Conservation (phyloP, 2,329 filamentous ascomycete genomes). For the Xylariomycetidae sp. region DNA sequence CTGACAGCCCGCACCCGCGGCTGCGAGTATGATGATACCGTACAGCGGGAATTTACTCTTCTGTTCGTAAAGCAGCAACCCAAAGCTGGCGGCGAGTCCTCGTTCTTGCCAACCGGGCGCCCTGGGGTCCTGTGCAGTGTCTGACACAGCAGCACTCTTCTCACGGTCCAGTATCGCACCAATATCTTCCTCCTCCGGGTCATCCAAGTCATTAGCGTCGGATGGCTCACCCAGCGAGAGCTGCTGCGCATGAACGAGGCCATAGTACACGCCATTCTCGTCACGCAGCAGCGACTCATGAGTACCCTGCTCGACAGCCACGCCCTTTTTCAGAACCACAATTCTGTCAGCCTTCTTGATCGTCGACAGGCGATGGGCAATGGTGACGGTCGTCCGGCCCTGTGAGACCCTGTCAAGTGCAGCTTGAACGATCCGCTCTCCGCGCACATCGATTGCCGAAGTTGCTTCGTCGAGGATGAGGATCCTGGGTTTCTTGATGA, state of each 20-base stretch:
- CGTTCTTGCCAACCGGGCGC: slow-evolving; percentile 27
- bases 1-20: slow-evolving; percentile 32
- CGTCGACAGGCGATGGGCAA: slow-evolving; percentile 69
- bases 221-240: slow-evolving; percentile 46
- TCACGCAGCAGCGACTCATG: slow-evolving; percentile 63
- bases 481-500: slow-evolving; percentile 65
- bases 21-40: slow-evolving; percentile 40
- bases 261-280: slow-evolving; percentile 58
- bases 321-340: slow-evolving; percentile 65
- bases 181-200: slow-evolving; percentile 34
- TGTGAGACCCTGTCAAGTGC: slow-evolving; percentile 56
- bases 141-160: slow-evolving; percentile 38
- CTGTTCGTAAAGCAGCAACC: slow-evolving; percentile 52
- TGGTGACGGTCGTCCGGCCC: slow-evolving; percentile 64
- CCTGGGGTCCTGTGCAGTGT: slow-evolving; percentile 17
- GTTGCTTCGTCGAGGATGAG: slow-evolving; percentile 75
- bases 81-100: slow-evolving; percentile 47
- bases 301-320: slow-evolving; percentile 66
- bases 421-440: slow-evolving; percentile 57
- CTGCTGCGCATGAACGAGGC: slow-evolving; percentile 59
- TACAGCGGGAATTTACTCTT: slow-evolving; percentile 45
- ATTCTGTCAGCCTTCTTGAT: slow-evolving; percentile 75
- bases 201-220: slow-evolving; percentile 29
- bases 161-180: slow-evolving; percentile 34
- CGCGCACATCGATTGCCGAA: slow-evolving; percentile 53